Conservation (phyloP, 331 rosid species). For the Dryas integrifolia region DNA sequence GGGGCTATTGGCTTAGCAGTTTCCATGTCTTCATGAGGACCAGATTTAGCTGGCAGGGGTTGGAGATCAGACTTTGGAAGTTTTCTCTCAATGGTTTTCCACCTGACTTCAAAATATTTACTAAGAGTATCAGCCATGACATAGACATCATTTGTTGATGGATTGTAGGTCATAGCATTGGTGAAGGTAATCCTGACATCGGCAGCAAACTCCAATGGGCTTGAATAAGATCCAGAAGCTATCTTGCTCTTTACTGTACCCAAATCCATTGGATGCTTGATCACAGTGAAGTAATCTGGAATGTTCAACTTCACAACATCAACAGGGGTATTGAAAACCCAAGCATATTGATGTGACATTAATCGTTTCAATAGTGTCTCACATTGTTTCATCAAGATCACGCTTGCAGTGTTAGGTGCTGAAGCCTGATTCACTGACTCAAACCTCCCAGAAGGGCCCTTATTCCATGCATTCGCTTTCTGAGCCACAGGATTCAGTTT, state of each 20-base stretch:
- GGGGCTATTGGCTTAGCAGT: conserved; percentile 29
- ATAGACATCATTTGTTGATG: conserved; percentile 68
- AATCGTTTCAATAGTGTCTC: conserved; percentile 58
- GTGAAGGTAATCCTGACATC: conserved; percentile 68
- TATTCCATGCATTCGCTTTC: conserved; percentile 51
- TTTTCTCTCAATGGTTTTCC: conserved; percentile 77
- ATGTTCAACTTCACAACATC: conserved; percentile 69
- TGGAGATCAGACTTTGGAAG: conserved; percentile 44
- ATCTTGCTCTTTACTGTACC: conserved; percentile 67
- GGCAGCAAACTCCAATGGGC: conserved; percentile 54
- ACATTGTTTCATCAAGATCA: conserved; percentile 67
- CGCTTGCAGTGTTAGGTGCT: conserved; percentile 41
- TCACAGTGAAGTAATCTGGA: conserved; percentile 69
- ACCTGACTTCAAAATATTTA: conserved; percentile 67
- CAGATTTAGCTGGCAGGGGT: conserved; percentile 38
- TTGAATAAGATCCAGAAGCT: conserved; percentile 48
- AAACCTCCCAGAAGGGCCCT: conserved; percentile 52
- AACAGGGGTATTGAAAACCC: conserved; percentile 77
- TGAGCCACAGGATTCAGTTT: conserved; percentile 29
- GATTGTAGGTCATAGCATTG: conserved; percentile 84
- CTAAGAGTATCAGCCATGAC: conserved; percentile 63
- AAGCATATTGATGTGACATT: conserved; percentile 57
- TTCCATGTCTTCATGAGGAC: conserved; percentile 30
- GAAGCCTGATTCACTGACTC: conserved; percentile 38
- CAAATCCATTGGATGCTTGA: conserved; percentile 83